These are phyloP conservation scores for Aegilops sharonensis DNA, from an alignment of 176 grass and related monocot species.

Conservation along the genomic window DNA sequence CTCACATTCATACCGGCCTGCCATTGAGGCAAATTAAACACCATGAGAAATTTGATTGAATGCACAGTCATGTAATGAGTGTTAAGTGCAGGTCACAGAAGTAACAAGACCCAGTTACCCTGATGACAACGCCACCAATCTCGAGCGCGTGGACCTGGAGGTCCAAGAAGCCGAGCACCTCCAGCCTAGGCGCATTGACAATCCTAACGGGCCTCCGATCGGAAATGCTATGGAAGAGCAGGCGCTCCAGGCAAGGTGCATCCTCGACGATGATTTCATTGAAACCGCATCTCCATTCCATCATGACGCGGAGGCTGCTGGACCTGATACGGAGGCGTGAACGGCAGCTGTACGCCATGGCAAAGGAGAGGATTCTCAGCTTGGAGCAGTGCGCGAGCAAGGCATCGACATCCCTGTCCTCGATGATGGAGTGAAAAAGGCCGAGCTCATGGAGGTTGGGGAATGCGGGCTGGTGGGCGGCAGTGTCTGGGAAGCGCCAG, in stretches of 20 bases:
- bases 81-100: not conserved
- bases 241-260: constrained; percentile 31
- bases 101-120: not conserved
- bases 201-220: not conserved
- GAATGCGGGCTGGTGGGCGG: not conserved
- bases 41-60: not conserved
- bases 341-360: not conserved
- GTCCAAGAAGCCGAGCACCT: constrained; percentile 29
- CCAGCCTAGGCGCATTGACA: not conserved
- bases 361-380: constrained; percentile 30
- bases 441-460: constrained; percentile 24
- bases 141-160: constrained; percentile 9
- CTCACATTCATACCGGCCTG: no score
- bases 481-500: no score
- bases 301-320: constrained; percentile 5
- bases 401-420: not conserved
- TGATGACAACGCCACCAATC: constrained; percentile 27
- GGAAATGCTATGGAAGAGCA: not conserved
- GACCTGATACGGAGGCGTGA: not conserved
- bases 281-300: not conserved
- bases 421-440: constrained; percentile 17
- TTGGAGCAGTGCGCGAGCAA: constrained; percentile 29
- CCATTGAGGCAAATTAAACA: no score
- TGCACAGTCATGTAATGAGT: not conserved
- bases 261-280: constrained; percentile 13